A percentile compares a stretch with the other conserved stretches of the same genome.
Conservation (phyloP, 1,284 basidiomycete species). For the Naganishia cerealis region DNA sequence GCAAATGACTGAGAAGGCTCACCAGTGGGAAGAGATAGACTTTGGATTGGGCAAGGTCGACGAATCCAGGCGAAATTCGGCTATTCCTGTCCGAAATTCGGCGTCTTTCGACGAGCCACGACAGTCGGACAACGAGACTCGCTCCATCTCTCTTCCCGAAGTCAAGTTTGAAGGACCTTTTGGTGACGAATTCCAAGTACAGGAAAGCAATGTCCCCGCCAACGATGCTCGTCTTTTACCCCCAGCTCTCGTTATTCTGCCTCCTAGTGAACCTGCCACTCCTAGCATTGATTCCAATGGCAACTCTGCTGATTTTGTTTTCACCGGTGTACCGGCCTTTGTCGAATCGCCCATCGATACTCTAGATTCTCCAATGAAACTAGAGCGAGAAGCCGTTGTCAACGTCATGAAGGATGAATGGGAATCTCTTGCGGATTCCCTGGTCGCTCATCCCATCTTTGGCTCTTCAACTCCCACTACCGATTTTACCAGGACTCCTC, state of each 20-base stretch:
- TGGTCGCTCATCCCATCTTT: constrained; percentile 22
- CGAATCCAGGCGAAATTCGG: constrained; percentile 36
- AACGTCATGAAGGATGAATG: constrained; percentile 34
- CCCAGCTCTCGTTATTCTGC: constrained; percentile 41
- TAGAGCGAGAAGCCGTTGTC: constrained; percentile 21
- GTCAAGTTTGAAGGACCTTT: constrained; percentile 25
- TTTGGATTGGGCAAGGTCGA: constrained; percentile 53
- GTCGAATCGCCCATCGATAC: constrained; percentile 22
- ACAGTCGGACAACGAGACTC: constrained; percentile 5
- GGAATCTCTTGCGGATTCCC: constrained; percentile 28
- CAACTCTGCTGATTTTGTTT: constrained; percentile 38
- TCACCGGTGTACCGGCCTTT: constrained; percentile 32
- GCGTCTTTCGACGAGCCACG: constrained; percentile 26
- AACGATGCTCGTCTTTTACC: constrained; percentile 36
- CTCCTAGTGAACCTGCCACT: constrained; percentile 43
- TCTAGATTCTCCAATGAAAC: constrained; percentile 3
- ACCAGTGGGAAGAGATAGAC: constrained; percentile 55
- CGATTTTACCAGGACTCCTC: constrained; percentile 14
- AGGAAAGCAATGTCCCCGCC: constrained; percentile 6
- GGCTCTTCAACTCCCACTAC: neutral
- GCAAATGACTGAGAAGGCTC: constrained; percentile 18
- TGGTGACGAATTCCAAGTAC: constrained; percentile 24
- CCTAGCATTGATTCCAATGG: constrained; percentile 36
- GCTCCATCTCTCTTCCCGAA: neutral
- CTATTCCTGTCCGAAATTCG: neutral